Evolutionary conservation across 345 rosid genomes (phyloP), one percentile per base, ranked within the genome.

Genomic region (Limnanthes douglasii): DNA sequence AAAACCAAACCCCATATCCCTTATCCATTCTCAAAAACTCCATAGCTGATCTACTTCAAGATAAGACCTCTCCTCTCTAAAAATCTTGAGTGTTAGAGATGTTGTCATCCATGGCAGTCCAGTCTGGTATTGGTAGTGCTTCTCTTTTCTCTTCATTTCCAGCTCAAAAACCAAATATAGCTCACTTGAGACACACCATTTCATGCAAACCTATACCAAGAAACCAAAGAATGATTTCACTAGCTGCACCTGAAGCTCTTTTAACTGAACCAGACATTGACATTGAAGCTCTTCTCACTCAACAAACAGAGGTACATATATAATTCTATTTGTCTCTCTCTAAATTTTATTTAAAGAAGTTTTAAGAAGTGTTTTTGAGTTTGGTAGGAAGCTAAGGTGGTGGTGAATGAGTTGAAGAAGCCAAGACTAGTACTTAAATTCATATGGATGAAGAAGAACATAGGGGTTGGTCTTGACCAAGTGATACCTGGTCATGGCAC

Each of bases 361-460:
- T n/a, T 18, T 11, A 2, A 10, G 31, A 11, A 33, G 6, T 9
- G 9, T 6, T 33, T 37, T 1, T 43, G 15, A 15, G 6, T 21
- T 39, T 51, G 42, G 62, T 69, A 62, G 59, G 64, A 41, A 50
- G 42, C 11, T 31, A 51, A 43, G 50, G 64, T 46, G 28, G 20
- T 11, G 32, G 75, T 55, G 60, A 62, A 65, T 41, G 63, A 56
- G 54, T 36, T 53, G 46, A 60, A 59, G 71, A 80, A 70, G 34
- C 66, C 83, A 18, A 65, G 80, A 56, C 41, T 75, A 41, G 77
- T 80, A 29, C 53, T 80, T 47, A 80, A 80, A 57, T 75, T 80
- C 43, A 64, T 80, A 50, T 80, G 93, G 93, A 75, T 75, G 93
- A 83, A 80, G 63, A 80, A 80, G 70, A 75, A 75, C 69, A 75